These are phyloP conservation scores for Nakazawaea anatomiae DNA, from an alignment of 805 yeast species.

Conservation along the genomic window DNA sequence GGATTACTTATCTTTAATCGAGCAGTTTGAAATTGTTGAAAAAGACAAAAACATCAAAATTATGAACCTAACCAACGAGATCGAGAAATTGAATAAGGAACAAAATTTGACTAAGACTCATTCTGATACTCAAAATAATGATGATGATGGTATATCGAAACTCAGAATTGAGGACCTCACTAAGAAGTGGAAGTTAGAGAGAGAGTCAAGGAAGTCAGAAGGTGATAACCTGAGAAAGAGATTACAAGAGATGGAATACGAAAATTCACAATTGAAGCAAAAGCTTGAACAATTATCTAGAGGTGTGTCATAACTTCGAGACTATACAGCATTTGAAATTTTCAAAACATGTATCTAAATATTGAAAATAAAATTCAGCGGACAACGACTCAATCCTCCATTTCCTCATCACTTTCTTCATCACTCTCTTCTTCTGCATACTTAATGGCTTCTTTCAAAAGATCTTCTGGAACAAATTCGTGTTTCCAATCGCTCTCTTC, in stretches of 20 bases:
- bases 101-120: neutral
- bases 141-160: slow-evolving; percentile 23
- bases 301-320: no score
- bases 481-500: slow-evolving; percentile 78
- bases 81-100: neutral
- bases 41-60: neutral
- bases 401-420: slow-evolving; percentile 54
- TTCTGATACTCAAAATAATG: neutral
- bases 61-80: neutral
- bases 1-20: slow-evolving; percentile 37
- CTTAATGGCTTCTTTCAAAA: slow-evolving; percentile 77
- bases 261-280: slow-evolving; percentile 36
- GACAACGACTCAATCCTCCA: slow-evolving; percentile 21
- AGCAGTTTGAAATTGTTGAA: slow-evolving; percentile 1
- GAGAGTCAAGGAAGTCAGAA: slow-evolving; percentile 64
- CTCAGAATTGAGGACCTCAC: slow-evolving; percentile 57
- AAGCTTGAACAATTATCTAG: slow-evolving; percentile 12
- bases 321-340: neutral
- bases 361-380: neutral
- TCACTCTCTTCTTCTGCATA: slow-evolving; percentile 84
- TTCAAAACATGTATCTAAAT: neutral
- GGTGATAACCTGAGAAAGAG: slow-evolving; percentile 47
- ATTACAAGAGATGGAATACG: slow-evolving; percentile 48
- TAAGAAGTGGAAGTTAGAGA: slow-evolving; percentile 61
- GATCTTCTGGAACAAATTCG: slow-evolving; percentile 70